phyloP scores from a whole-genome alignment of 306 rosid genomes.

The Carpinus viminea region DNA sequence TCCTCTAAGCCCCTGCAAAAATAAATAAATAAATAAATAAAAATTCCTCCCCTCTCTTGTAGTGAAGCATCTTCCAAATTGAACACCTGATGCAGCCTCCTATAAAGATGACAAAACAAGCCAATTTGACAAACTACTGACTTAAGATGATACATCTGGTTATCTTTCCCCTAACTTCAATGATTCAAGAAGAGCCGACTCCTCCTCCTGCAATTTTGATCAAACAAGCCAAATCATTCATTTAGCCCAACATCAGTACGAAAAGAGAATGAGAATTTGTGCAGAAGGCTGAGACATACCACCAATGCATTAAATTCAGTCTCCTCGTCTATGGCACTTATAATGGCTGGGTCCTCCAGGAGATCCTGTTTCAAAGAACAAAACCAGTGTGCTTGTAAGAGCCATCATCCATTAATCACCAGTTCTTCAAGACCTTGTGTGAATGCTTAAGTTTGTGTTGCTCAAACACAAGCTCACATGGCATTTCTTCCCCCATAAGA shows the following conservation, averaged over 20 bases:
- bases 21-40: too few relatives aligned
- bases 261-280: background rate
- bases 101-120: slow-evolving; percentile 12
- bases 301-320: slow-evolving; percentile 94
- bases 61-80: background rate
- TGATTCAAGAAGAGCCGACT: slow-evolving; percentile 84
- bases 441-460: background rate
- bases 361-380: slow-evolving; percentile 59
- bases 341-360: slow-evolving; percentile 79
- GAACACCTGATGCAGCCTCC: slow-evolving; percentile 5
- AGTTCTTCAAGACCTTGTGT: background rate
- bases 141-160: slow-evolving; percentile 15
- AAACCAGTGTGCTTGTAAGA: background rate
- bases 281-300: slow-evolving; percentile 53
- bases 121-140: background rate
- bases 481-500: background rate
- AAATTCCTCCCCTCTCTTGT: background rate
- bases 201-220: slow-evolving; percentile 70
- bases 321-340: slow-evolving; percentile 84
- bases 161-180: slow-evolving; percentile 60
- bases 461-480: background rate
- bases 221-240: slow-evolving; percentile 21
- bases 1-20: background rate
- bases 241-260: slow-evolving; percentile 3
- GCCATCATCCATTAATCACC: background rate